Percentiles rank a stretch among this genome's conserved stretches.
Evolutionary conservation across 805 yeast genomes (phyloP).

Genomic region (Kurtzmaniella fragi): DNA sequence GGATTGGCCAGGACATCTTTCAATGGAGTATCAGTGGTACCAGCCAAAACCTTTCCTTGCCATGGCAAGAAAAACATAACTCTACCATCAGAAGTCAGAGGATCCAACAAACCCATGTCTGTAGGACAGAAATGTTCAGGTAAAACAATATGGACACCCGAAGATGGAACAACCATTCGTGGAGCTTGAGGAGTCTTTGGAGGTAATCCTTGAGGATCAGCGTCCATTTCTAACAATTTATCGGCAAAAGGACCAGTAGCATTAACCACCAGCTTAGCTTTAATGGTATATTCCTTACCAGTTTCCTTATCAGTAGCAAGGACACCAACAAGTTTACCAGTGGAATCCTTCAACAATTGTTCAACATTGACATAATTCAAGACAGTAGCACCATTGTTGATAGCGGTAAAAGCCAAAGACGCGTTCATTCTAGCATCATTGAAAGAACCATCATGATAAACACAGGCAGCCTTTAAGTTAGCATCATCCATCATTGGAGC

Average conservation of each 20-base stretch:
- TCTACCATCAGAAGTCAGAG: constrained; percentile 90
- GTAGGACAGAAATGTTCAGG: constrained; percentile 91
- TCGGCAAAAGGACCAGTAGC: constrained; percentile 96
- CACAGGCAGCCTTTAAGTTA: constrained; percentile 81
- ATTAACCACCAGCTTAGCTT: constrained; percentile 73
- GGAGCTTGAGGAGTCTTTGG: constrained; percentile 49
- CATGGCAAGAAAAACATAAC: constrained; percentile 96
- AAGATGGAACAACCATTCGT: constrained; percentile 87
- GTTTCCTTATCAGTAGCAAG: constrained; percentile 68
- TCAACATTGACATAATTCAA: constrained; percentile 82
- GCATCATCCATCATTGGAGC: constrained; percentile 84
- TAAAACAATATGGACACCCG: constrained; percentile 88
- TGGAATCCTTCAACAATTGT: constrained; percentile 61
- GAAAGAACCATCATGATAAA: constrained; percentile 93
- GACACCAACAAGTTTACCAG: constrained; percentile 67
- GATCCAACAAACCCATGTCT: constrained; percentile 84
- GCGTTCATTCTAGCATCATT: constrained; percentile 91
- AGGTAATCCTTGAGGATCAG: constrained; percentile 59
- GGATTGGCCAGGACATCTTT: constrained; percentile 69
- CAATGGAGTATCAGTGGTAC: constrained; percentile 91
- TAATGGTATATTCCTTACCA: constrained; percentile 54
- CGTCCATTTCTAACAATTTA: constrained; percentile 79
- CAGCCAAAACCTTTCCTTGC: constrained; percentile 96
- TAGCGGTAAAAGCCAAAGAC: constrained; percentile 79
- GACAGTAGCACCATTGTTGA: constrained; percentile 83